A percentile compares a stretch with the other conserved stretches of the same genome.
Conservation (phyloP, 495 filamentous ascomycete genomes). For the Talaromyces wortmannii region DNA sequence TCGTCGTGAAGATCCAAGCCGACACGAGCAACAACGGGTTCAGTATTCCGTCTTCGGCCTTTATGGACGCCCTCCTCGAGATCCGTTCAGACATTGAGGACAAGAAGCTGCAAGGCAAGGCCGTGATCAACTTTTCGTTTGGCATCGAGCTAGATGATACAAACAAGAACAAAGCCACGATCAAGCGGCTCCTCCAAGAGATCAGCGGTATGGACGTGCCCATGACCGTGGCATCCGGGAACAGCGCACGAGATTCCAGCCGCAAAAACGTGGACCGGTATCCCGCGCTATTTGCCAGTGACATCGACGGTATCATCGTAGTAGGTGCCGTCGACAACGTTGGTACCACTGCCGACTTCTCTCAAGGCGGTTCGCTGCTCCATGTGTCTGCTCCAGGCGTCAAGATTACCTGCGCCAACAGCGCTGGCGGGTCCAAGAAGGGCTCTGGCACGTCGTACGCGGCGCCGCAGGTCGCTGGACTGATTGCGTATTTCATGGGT, state of each 20-base stretch:
- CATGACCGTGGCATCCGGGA: not conserved
- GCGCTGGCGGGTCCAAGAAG: not conserved
- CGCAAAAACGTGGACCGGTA: not conserved
- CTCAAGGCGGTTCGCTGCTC: not conserved
- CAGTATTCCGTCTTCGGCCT: not conserved
- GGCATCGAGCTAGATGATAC: not conserved
- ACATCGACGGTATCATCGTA: not conserved
- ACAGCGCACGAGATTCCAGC: not conserved
- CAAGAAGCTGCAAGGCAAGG: not conserved
- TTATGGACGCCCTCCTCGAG: not conserved
- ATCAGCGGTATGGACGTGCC: not conserved
- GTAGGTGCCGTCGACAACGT: not conserved
- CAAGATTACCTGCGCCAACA: not conserved
- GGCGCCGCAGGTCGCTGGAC: not conserved
- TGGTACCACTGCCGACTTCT: not conserved
- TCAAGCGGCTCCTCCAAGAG: not conserved
- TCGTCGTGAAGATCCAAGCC: not conserved
- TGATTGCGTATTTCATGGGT: not conserved
- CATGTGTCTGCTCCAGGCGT: not conserved
- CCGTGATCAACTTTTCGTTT: not conserved
- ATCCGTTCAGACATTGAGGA: not conserved
- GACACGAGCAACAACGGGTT: not conserved
- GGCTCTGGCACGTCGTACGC: not conserved
- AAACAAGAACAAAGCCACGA: not conserved
- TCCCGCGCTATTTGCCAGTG: not conserved